phyloP scores from a whole-genome alignment of 2,329 filamentous ascomycete species.

The Elsinoe arachidis region DNA sequence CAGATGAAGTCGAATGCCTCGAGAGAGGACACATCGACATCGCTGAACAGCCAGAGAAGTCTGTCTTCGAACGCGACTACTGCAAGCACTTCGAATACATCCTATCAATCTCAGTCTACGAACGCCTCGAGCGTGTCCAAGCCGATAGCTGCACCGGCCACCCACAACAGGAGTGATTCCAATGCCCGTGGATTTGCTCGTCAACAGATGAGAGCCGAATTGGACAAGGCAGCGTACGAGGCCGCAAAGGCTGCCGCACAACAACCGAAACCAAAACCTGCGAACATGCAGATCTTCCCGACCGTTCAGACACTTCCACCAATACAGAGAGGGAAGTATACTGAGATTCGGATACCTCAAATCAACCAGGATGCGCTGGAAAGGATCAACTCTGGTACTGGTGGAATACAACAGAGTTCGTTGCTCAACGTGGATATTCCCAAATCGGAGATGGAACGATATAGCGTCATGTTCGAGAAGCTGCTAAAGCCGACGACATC shows the following conservation, averaged over 20 bases:
- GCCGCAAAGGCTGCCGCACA: neutral
- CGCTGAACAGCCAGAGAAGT: neutral
- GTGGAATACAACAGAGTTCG: slow-evolving; percentile 19
- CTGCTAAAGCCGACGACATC: slow-evolving; percentile 47
- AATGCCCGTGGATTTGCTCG: neutral
- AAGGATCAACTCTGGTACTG: neutral
- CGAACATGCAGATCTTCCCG: slow-evolving; percentile 6
- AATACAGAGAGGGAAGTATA: slow-evolving; percentile 2
- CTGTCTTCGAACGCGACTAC: neutral
- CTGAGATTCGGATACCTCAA: slow-evolving; percentile 6
- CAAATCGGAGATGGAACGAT: slow-evolving; percentile 70
- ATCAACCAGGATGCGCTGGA: neutral
- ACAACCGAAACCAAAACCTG: neutral
- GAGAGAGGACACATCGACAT: neutral
- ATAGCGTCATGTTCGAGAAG: slow-evolving; percentile 85
- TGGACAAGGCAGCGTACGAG: slow-evolving; percentile 3
- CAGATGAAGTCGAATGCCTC: neutral
- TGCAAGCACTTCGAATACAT: slow-evolving; percentile 12
- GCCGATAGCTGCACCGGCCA: neutral
- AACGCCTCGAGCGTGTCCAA: slow-evolving; percentile 4
- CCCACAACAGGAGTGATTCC: neutral
- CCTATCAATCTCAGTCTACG: slow-evolving; percentile 9
- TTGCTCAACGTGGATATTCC: slow-evolving; percentile 71
- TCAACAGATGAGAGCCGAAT: slow-evolving; percentile 2
- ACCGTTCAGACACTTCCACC: slow-evolving; percentile 1